These are phyloP conservation scores for Xanthoconium stramineum DNA, from an alignment of 768 basidiomycete genomes.

Conservation along the genomic window DNA sequence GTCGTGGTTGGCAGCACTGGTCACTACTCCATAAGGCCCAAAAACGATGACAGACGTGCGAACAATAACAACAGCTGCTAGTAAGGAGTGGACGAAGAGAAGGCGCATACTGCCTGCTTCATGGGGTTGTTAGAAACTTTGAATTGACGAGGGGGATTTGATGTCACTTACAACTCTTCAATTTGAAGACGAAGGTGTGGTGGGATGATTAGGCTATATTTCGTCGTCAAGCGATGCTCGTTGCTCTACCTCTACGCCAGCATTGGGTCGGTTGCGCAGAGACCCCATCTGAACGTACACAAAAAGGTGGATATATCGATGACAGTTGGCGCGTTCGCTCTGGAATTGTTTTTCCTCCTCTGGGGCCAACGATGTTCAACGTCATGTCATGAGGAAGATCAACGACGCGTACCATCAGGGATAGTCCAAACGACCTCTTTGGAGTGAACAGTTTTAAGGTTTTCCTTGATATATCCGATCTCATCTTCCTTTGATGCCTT, in stretches of 20 bases:
- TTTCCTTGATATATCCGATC: constrained; percentile 62
- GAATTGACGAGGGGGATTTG: no score
- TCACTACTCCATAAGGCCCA: no score
- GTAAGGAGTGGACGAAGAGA: no score
- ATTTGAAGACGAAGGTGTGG: no score
- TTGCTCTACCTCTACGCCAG: constrained; percentile 84
- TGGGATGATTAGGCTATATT: constrained; percentile 84
- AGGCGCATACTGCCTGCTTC: no score
- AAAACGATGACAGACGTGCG: no score
- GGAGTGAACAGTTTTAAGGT: constrained; percentile 60
- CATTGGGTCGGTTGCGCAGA: constrained; percentile 83
- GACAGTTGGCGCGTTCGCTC: constrained; percentile 68
- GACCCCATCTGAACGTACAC: constrained; percentile 91
- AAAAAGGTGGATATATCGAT: constrained; percentile 91
- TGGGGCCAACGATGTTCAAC: constrained; percentile 40
- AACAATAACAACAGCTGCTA: no score
- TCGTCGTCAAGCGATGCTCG: constrained; percentile 89
- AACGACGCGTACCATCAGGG: constrained; percentile 48
- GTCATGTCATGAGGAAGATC: not conserved
- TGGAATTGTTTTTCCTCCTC: constrained; percentile 71
- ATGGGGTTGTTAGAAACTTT: no score
- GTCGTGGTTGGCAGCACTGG: no score
- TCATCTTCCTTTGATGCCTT: constrained; percentile 71
- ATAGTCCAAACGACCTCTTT: constrained; percentile 63
- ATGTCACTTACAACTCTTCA: no score